Evolutionary conservation across 75 land plant genomes (phyloP).

Genomic region (Chamaecyparis obtusa): DNA sequence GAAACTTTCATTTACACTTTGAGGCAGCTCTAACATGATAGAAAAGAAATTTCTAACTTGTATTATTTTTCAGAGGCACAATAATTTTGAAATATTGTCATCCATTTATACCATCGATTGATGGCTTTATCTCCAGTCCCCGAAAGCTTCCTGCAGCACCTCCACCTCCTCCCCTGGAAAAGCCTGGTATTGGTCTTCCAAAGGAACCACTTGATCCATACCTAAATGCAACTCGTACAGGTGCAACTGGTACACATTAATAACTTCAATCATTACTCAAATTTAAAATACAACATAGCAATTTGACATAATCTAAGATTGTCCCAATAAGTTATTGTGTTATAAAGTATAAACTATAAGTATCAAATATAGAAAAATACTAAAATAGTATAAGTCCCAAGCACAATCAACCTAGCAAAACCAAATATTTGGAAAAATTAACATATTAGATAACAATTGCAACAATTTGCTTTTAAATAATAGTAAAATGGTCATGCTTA

Average conservation of each 20-base stretch:
- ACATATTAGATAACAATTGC: background rate
- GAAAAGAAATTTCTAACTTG: background rate
- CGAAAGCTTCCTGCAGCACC: slow-evolving; percentile 16
- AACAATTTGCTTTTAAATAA: background rate
- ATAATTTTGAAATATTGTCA: background rate
- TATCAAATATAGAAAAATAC: background rate
- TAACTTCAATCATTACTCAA: background rate
- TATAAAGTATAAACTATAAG: too few relatives aligned
- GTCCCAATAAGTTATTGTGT: background rate
- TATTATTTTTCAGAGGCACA: background rate
- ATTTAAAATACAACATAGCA: background rate
- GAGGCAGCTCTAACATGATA: background rate
- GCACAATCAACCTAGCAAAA: background rate
- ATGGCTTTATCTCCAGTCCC: slow-evolving; percentile 2
- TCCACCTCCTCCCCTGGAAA: slow-evolving; percentile 25
- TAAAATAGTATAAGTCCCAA: background rate
- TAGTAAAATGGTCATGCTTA: background rate
- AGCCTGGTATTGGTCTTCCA: slow-evolving; percentile 22
- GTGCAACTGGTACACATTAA: slow-evolving; percentile 27
- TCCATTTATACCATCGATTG: slow-evolving; percentile 3
- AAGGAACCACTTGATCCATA: slow-evolving; percentile 19
- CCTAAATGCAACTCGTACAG: slow-evolving; percentile 81
- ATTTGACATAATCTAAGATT: background rate
- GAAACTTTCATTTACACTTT: background rate
- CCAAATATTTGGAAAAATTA: background rate